Percentiles rank a stretch among this genome's conserved stretches.
phyloP scores from a whole-genome alignment of 2,329 filamentous ascomycete genomes.

The Davidsoniella virescens region DNA sequence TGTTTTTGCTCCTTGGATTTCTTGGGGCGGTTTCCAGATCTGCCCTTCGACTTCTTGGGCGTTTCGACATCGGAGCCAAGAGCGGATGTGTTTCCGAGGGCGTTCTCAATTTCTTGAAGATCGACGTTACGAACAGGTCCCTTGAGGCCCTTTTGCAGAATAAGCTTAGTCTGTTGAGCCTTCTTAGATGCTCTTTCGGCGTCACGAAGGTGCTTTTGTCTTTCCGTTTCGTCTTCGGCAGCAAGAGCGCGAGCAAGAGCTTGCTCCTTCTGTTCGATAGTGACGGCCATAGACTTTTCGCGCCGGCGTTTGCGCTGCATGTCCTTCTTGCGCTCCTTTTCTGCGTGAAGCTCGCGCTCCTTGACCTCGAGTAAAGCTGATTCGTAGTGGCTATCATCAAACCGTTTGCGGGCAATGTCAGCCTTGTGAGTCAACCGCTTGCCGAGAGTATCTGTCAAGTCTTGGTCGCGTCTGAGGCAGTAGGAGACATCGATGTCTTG shows the following conservation, averaged over 20 bases:
- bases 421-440: constrained; percentile 53
- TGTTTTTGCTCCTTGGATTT: constrained; percentile 83
- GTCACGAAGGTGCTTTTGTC: constrained; percentile 63
- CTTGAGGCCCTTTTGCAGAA: constrained; percentile 74
- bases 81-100: constrained; percentile 69
- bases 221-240: constrained; percentile 68
- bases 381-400: constrained; percentile 59
- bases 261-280: constrained; percentile 76
- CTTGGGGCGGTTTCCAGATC: constrained; percentile 55
- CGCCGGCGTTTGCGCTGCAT: constrained; percentile 95
- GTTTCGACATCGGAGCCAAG: constrained; percentile 46
- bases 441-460: constrained; percentile 41
- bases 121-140: constrained; percentile 48
- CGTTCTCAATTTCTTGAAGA: constrained; percentile 64
- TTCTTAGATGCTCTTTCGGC: constrained; percentile 87
- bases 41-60: constrained; percentile 35
- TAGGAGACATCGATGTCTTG: constrained; percentile 45
- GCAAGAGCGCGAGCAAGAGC: constrained; percentile 63
- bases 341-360: constrained; percentile 74
- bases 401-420: constrained; percentile 57
- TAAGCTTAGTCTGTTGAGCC: constrained; percentile 74
- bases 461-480: constrained; percentile 43
- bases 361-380: constrained; percentile 76
- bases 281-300: constrained; percentile 89
- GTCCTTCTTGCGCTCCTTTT: constrained; percentile 98